A percentile compares a stretch with the other conserved stretches of the same genome.
Evolutionary conservation across 176 grass and related monocot species (phyloP).

Genomic region (Paspalum vaginatum): DNA sequence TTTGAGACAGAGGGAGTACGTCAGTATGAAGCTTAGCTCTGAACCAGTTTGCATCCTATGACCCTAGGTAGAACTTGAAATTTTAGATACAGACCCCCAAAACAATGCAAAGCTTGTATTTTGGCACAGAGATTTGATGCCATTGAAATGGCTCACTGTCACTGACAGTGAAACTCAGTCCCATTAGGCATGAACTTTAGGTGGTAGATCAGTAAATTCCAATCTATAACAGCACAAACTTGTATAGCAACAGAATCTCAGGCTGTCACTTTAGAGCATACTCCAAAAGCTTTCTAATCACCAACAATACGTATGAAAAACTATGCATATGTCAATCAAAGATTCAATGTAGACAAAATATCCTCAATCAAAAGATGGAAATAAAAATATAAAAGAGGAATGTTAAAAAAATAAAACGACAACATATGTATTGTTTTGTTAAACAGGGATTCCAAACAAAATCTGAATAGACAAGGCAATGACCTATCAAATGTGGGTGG

Average conservation of each 20-base stretch:
- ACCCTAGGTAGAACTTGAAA: constrained; percentile 2
- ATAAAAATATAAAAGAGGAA: background rate
- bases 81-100: background rate
- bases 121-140: background rate
- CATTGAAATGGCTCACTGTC: background rate
- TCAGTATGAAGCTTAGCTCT: background rate
- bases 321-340: background rate
- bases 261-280: background rate
- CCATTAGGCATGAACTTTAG: background rate
- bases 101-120: background rate
- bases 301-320: background rate
- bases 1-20: no score
- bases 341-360: background rate
- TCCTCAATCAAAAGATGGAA: background rate
- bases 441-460: background rate
- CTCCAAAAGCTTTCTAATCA: background rate
- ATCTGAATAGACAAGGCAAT: background rate
- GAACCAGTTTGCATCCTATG: constrained; percentile 6
- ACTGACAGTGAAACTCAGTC: background rate
- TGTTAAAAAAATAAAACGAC: no score
- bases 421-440: background rate
- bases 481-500: background rate
- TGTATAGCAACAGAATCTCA: background rate
- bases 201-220: background rate
- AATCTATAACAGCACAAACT: background rate